These are phyloP conservation scores for Santalum album DNA, from an alignment of 164 flowering plant genomes.

Conservation along the genomic window DNA sequence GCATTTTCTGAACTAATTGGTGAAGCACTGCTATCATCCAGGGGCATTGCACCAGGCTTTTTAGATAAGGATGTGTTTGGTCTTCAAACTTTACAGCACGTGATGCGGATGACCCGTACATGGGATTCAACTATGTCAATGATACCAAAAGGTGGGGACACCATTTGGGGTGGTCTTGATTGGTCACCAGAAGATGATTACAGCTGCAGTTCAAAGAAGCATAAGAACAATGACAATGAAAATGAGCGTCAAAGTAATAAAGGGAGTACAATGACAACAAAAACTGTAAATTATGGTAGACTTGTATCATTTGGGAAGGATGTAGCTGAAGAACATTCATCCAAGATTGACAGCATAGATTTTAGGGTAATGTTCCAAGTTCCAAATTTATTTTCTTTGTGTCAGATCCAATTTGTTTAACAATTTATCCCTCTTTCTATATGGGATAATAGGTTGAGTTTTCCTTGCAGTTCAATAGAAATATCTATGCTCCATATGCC, in stretches of 20 bases:
- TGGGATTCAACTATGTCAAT: slow-evolving; percentile 99
- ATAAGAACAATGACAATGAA: slow-evolving; percentile 27
- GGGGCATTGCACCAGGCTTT: slow-evolving; percentile 84
- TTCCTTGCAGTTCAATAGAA: too few species aligned
- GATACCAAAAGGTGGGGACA: slow-evolving; percentile 93
- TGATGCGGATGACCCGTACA: slow-evolving; percentile 90
- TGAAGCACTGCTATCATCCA: slow-evolving; percentile 19
- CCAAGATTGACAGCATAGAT: slow-evolving; percentile 57
- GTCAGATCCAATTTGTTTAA: too few species aligned
- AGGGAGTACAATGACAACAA: slow-evolving; percentile 13
- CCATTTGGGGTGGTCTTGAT: slow-evolving; percentile 93
- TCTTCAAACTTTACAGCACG: slow-evolving; percentile 70
- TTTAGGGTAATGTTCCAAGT: slow-evolving; percentile 42
- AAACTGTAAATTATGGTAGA: slow-evolving; percentile 56
- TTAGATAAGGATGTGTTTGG: slow-evolving; percentile 65
- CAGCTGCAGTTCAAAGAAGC: slow-evolving; percentile 31
- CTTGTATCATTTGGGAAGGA: slow-evolving; percentile 81
- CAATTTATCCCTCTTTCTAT: too few species aligned
- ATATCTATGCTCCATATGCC: too few species aligned
- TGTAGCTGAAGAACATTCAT: slow-evolving; percentile 46
- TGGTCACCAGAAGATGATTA: slow-evolving; percentile 90
- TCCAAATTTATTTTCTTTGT: not conserved
- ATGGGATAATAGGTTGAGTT: too few species aligned
- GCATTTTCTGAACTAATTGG: not conserved
- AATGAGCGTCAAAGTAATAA: slow-evolving; percentile 11